Evolutionary conservation across 2,329 filamentous ascomycete species (phyloP), one percentile per base, ranked within the genome.

Genomic region (Sclerotiophoma versabilis): DNA sequence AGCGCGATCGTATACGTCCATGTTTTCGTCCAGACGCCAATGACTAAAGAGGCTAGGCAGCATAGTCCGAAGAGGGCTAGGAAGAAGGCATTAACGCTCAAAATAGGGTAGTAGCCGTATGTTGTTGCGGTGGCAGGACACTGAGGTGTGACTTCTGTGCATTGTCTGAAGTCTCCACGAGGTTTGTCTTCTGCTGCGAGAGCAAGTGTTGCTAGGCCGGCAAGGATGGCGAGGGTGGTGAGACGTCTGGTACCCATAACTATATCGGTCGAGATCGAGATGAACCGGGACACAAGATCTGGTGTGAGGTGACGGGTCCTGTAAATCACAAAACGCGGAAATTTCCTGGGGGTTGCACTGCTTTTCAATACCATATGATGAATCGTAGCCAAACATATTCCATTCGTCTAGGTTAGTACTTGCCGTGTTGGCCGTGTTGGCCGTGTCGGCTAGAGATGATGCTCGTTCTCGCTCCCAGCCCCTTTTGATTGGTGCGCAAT

Each of bases 1-100:
- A 78, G 63, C 8, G 73, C 75, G 26, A 75, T 68, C 0, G 75
- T 76, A 66, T 79, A 81, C 1, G 75, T 74, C 53, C 75, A 72
- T 57, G 66, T 69, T 17, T 71, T 69, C 25, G 74, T 73, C 43
- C 76, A 65, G 48, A 68, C 33, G 10, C 65, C 65, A 15, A 68
- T 55, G 38, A 60, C 42, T 2, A 68, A 25, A 23, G 56, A 60
- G 8, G 42, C 41, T 23, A 68, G 54, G 39, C 52, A 66, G 49
- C 59, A 61, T 17, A 63, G 20, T 10, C 49, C 62, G 42, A 66
- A 68, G 14, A 68, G 45, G 6, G 65, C 65, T 17, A 50, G 45
- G n/a, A 80, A 73, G 55, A 79, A 67, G 49, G 70, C 65, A 56
- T 78, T 77, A 41, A 66, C 71, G 34, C 68, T 69, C 14, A 77